These are phyloP conservation scores for Aureobasidium sp. DNA, from an alignment of 2,329 filamentous ascomycete genomes.

Conservation along the genomic window DNA sequence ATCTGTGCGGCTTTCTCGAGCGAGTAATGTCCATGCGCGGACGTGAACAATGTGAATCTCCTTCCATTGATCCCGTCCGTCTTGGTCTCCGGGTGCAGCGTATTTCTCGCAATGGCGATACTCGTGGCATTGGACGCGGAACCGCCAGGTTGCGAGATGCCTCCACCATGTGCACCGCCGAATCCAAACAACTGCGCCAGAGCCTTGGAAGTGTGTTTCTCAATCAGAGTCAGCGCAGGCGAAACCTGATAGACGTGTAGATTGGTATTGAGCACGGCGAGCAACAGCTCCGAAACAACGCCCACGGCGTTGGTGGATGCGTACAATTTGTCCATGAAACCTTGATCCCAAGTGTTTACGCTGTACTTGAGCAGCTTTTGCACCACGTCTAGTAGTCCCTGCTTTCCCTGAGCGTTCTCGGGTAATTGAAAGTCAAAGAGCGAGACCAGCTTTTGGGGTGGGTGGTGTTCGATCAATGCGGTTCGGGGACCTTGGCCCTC, in stretches of 20 bases:
- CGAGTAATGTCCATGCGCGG: slow-evolving; percentile 85
- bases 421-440: slow-evolving; percentile 35
- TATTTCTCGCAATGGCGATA: slow-evolving; percentile 81
- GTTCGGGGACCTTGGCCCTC: slow-evolving; percentile 52
- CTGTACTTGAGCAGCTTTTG: slow-evolving; percentile 70
- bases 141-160: slow-evolving; percentile 72
- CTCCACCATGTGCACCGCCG: slow-evolving; percentile 58
- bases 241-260: slow-evolving; percentile 92
- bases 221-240: slow-evolving; percentile 76
- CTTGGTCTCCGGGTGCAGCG: slow-evolving; percentile 73
- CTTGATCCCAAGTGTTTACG: slow-evolving; percentile 98
- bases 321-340: slow-evolving; percentile 93
- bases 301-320: slow-evolving; percentile 83
- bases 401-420: slow-evolving; percentile 33
- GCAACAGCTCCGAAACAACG: slow-evolving; percentile 73
- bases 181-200: slow-evolving; percentile 75
- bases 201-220: slow-evolving; percentile 69
- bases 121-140: slow-evolving; percentile 78
- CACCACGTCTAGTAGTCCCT: slow-evolving; percentile 45
- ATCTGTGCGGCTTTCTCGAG: slow-evolving; percentile 92
- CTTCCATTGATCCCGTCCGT: slow-evolving; percentile 57
- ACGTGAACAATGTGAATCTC: slow-evolving; percentile 79
- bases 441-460: slow-evolving; percentile 36
- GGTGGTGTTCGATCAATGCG: slow-evolving; percentile 38
- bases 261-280: slow-evolving; percentile 87